Percentiles rank a stretch among this genome's conserved stretches.
Evolutionary conservation across 1,139 yeast species (phyloP).

Genomic region (Meyerozyma guilliermondii): DNA sequence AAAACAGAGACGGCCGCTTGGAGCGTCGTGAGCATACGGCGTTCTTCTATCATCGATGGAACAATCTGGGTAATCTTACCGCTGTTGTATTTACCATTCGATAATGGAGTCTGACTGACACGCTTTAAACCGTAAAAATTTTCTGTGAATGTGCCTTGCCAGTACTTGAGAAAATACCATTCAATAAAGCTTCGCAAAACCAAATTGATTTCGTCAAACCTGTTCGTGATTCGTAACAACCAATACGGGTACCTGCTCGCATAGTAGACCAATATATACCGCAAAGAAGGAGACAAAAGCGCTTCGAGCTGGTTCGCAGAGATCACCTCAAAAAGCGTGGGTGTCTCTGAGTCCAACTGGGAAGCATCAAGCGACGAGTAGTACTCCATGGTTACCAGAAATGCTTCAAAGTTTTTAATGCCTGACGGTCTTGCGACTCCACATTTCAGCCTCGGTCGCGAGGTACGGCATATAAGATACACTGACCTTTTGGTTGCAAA

Average conservation of each 20-base stretch:
- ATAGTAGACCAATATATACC: constrained; percentile 77
- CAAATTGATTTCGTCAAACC: constrained; percentile 73
- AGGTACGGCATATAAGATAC: neutral
- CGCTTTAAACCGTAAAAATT: constrained; percentile 88
- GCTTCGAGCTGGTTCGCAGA: constrained; percentile 77
- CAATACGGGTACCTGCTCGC: constrained; percentile 75
- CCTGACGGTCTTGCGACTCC: neutral
- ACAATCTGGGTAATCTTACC: constrained; percentile 34
- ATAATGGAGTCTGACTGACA: constrained; percentile 39
- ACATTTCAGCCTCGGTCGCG: neutral
- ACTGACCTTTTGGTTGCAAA: too few relatives aligned
- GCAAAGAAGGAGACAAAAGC: constrained; percentile 74
- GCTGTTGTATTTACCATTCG: constrained; percentile 24
- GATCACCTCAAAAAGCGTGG: constrained; percentile 77
- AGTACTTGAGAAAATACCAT: constrained; percentile 60
- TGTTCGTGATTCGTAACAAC: constrained; percentile 56
- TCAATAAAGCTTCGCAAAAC: constrained; percentile 64
- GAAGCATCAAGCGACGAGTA: constrained; percentile 77
- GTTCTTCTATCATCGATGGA: constrained; percentile 49
- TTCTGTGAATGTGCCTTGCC: constrained; percentile 89
- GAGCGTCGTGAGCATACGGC: constrained; percentile 46
- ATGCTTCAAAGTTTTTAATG: neutral
- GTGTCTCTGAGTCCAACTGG: constrained; percentile 67
- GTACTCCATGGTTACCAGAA: constrained; percentile 57
- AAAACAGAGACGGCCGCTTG: constrained; percentile 61